Conservation (phyloP, 345 rosid genomes). For the Lenwebbia sp. region DNA sequence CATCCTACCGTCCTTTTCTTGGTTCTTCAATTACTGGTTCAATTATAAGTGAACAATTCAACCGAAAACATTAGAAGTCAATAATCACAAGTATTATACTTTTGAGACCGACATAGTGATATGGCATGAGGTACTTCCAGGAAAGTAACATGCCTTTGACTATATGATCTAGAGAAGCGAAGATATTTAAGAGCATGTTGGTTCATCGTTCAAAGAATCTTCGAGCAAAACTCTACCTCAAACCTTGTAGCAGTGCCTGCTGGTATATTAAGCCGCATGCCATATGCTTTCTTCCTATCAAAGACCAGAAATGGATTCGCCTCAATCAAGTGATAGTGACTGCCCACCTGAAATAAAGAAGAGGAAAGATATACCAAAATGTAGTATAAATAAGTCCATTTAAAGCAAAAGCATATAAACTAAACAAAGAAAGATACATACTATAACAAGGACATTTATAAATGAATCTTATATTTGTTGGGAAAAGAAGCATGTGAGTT, state of each 20-base stretch:
- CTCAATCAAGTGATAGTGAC: conserved; percentile 94
- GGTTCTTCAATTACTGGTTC: background rate
- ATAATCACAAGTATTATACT: background rate
- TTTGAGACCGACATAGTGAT: background rate
- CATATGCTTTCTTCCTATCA: conserved; percentile 74
- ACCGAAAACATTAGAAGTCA: background rate
- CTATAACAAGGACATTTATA: background rate
- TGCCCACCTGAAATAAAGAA: conserved; percentile 70
- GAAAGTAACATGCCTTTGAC: background rate
- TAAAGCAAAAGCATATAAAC: background rate
- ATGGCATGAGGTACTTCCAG: background rate
- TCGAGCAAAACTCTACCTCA: conserved; percentile 45
- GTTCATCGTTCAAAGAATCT: background rate
- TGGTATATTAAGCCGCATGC: conserved; percentile 87
- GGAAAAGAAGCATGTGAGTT: background rate
- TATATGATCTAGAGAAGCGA: background rate
- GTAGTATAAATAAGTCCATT: background rate
- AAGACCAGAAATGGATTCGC: conserved; percentile 64
- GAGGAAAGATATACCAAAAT: background rate
- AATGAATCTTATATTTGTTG: background rate
- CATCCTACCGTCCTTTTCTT: background rate
- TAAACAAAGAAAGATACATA: background rate
- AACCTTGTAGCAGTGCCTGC: conserved; percentile 95
- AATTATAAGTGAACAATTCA: background rate
- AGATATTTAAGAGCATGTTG: background rate